A percentile compares a stretch with the other conserved stretches of the same genome.
These are phyloP conservation scores for Fusarium pilosicola DNA, from an alignment of 2,329 filamentous ascomycete genomes.

Conservation along the genomic window DNA sequence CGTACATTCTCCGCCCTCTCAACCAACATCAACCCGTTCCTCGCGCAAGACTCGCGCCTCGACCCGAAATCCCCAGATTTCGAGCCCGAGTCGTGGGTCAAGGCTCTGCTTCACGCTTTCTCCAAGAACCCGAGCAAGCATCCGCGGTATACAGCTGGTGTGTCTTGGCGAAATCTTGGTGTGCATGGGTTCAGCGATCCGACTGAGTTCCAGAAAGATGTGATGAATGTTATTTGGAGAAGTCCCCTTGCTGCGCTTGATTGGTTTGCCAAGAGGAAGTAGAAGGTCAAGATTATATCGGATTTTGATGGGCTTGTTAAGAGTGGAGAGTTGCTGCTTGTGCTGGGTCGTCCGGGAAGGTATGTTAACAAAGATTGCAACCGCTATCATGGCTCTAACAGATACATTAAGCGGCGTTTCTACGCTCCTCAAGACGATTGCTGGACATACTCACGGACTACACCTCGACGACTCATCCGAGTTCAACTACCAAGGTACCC, in stretches of 20 bases:
- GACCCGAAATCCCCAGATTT: constrained; percentile 51
- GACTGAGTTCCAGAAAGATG: constrained; percentile 75
- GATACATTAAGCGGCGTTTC: constrained; percentile 56
- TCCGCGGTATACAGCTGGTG: constrained; percentile 51
- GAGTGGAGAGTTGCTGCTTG: constrained; percentile 76
- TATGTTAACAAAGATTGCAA: not conserved
- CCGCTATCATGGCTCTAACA: not conserved
- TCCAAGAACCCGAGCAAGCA: constrained; percentile 26
- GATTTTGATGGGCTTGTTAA: constrained; percentile 72
- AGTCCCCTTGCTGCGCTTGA: constrained; percentile 53
- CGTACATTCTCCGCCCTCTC: constrained; percentile 21
- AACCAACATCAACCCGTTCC: constrained; percentile 40
- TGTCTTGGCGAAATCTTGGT: constrained; percentile 71
- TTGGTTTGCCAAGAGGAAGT: constrained; percentile 61
- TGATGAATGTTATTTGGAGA: constrained; percentile 65
- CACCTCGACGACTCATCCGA: constrained; percentile 73
- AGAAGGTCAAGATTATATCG: constrained; percentile 72
- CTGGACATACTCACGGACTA: constrained; percentile 82
- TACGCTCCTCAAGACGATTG: constrained; percentile 82
- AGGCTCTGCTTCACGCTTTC: constrained; percentile 28
- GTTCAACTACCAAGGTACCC: constrained; percentile 78
- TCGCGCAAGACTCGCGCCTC: constrained; percentile 53
- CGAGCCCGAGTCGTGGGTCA: constrained; percentile 29
- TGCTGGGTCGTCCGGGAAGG: constrained; percentile 65
- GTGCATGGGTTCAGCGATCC: constrained; percentile 72